These are phyloP conservation scores for Volvox carteri DNA, from an alignment of 163 green algal species.

Conservation along the genomic window DNA sequence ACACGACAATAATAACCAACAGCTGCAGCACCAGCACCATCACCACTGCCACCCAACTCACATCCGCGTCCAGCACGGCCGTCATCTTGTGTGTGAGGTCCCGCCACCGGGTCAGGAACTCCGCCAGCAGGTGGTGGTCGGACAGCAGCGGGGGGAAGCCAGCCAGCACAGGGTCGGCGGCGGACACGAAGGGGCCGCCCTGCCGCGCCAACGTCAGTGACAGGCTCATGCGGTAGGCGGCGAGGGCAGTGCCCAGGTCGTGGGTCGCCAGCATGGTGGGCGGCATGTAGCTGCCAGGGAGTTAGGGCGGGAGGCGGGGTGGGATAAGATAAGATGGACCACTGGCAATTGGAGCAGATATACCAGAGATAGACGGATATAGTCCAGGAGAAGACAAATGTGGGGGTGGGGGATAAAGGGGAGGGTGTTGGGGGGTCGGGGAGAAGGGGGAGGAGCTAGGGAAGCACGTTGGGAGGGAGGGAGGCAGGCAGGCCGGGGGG, in stretches of 20 bases:
- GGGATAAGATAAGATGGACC: too few relatives aligned
- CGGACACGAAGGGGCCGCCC: conserved; percentile 37
- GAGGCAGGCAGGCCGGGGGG: neutral
- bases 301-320: too few relatives aligned
- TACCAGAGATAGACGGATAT: too few relatives aligned
- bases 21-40: conserved; percentile 47
- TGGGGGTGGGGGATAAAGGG: neutral
- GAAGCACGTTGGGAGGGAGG: too few relatives aligned
- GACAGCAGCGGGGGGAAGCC: conserved; percentile 61
- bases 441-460: too few relatives aligned
- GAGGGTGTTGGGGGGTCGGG: neutral
- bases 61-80: conserved; percentile 23
- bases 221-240: conserved; percentile 58
- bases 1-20: too few relatives aligned
- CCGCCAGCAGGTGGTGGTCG: conserved; percentile 68
- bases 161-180: conserved; percentile 68
- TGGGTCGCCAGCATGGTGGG: conserved; percentile 60
- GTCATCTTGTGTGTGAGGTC: conserved; percentile 56
- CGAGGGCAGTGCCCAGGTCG: conserved; percentile 61
- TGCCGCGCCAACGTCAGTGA: conserved; percentile 55
- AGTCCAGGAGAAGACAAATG: too few relatives aligned
- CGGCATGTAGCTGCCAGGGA: conserved; percentile 55
- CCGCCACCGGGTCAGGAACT: conserved; percentile 61
- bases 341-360: too few relatives aligned
- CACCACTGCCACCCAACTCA: conserved; percentile 41